Base-by-base conservation (phyloP, 306 rosid species). In the Lotus japonicus region DNA sequence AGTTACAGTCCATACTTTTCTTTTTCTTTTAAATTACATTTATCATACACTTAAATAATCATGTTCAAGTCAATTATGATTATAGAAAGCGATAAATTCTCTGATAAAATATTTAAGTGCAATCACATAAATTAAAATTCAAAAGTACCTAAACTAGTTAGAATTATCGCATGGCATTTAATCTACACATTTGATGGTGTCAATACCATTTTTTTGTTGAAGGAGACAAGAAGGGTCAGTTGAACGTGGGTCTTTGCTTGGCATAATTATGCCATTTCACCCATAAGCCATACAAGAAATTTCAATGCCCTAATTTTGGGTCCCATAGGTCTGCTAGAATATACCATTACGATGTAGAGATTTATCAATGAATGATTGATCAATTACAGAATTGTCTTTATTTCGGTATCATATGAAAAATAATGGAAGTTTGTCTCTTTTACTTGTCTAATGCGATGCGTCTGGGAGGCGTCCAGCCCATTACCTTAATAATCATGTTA, bases 201-300 rank as follows among this genome's bases (percentile, higher is more conserved):
- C n/a, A n/a, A n/a, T n/a, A n/a, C n/a, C n/a, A n/a, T n/a, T 28
- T 4, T 28, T 48, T 43, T 26, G 85, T 64, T 70, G 82, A 77
- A 21, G 80, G 96, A 64, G 96, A 90, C 96, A 85, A 72, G 46
- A 72, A 77, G 89, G 91, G 81, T 82, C 81, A 71, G 64, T 39
- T 69, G 85, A 83, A 83, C 89, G 74, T 85, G 92, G 78, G 78
- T 76, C 45, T 19, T 77, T 80, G 76, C 81, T 60, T 73, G 44
- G 49, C 53, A 56, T 58, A 77, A 71, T 81, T 66, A 72, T 73
- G 69, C 79, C 54, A 10, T 66, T 75, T 66, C 77, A 38, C 83
- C 82, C 79, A 74, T 42, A 82, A 72, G 79, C 84, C 79, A 11
- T 68, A 58, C 79, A 71, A 55, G 39, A 74, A 74, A 75, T 43